Evolutionary conservation across 768 basidiomycete species (phyloP).

Genomic region (Lactarius deliciosus): DNA sequence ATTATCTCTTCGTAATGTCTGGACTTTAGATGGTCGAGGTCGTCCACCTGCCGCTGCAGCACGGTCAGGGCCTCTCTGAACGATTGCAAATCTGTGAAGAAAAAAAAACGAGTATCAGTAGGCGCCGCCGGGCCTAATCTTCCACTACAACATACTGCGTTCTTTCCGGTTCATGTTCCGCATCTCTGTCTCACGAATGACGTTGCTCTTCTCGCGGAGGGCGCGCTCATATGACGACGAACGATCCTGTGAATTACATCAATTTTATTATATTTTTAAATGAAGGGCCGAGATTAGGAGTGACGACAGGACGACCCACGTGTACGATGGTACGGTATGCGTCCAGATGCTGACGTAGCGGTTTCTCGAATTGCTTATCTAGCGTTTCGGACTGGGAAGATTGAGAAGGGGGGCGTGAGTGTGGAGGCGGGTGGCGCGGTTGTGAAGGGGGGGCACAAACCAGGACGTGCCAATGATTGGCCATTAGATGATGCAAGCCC

Average conservation of each 20-base stretch:
- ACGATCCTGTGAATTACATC: conserved; percentile 61
- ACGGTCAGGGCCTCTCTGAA: conserved; percentile 82
- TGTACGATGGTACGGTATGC: conserved; percentile 71
- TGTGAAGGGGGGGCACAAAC: conserved; percentile 43
- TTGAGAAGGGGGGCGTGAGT: conserved; percentile 2
- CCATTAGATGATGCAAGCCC: conserved; percentile 87
- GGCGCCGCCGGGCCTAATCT: background rate
- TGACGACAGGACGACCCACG: conserved; percentile 42
- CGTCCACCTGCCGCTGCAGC: conserved; percentile 87
- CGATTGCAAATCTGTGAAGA: conserved; percentile 71
- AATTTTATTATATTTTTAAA: background rate
- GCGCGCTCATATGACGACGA: conserved; percentile 80
- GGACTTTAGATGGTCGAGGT: conserved; percentile 81
- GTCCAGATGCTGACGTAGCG: conserved; percentile 81
- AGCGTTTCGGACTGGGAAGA: conserved; percentile 69
- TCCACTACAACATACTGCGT: conserved; percentile 57
- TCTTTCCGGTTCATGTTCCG: conserved; percentile 83
- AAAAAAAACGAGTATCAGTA: background rate
- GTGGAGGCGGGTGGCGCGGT: background rate
- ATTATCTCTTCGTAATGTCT: conserved; percentile 86
- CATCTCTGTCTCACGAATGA: conserved; percentile 83
- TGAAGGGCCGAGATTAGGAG: conserved; percentile 8
- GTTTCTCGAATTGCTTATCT: conserved; percentile 87
- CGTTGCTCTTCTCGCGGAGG: conserved; percentile 77
- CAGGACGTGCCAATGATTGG: conserved; percentile 90